Percentiles rank a stretch among this genome's conserved stretches.
These are phyloP conservation scores for Lecanoromycetidae sp. DNA, from an alignment of 2,329 filamentous ascomycete genomes.

Conservation along the genomic window DNA sequence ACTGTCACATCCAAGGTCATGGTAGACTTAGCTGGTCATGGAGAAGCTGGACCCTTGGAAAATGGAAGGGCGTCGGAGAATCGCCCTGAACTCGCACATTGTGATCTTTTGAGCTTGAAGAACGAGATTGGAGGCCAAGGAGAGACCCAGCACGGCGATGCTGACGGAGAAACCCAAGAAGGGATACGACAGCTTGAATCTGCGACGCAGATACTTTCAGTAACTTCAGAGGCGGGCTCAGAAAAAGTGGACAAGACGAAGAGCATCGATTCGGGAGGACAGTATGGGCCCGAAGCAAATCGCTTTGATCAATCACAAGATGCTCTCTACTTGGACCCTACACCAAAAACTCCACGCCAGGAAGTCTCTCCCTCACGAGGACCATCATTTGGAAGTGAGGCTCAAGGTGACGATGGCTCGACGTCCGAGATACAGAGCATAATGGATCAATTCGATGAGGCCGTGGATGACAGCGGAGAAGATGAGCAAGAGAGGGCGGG, in stretches of 20 bases:
- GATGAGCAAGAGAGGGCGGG: slow-evolving; percentile 85
- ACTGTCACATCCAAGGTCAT: no score
- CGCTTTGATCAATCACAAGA: slow-evolving; percentile 23
- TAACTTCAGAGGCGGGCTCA: background rate
- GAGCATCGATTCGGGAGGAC: background rate
- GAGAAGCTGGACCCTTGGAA: no score
- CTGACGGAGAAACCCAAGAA: background rate
- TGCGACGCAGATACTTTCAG: background rate
- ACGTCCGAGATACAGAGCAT: slow-evolving; percentile 88
- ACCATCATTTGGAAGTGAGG: slow-evolving; percentile 25
- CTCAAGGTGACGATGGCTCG: slow-evolving; percentile 55
- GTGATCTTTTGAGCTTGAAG: no score
- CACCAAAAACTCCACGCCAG: slow-evolving; percentile 33
- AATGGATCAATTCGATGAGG: slow-evolving; percentile 87
- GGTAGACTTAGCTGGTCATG: no score
- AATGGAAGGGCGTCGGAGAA: no score
- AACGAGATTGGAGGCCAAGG: no score
- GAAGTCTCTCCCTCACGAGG: slow-evolving; percentile 31
- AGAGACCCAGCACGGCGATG: no score
- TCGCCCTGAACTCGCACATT: no score
- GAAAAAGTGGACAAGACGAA: no score
- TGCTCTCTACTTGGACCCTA: slow-evolving; percentile 39
- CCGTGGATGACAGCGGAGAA: slow-evolving; percentile 55
- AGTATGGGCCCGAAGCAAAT: background rate
- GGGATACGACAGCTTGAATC: background rate